Evolutionary conservation across 768 basidiomycete genomes (phyloP), one percentile per base, ranked within the genome.

Genomic region (Trametopsis cervina): DNA sequence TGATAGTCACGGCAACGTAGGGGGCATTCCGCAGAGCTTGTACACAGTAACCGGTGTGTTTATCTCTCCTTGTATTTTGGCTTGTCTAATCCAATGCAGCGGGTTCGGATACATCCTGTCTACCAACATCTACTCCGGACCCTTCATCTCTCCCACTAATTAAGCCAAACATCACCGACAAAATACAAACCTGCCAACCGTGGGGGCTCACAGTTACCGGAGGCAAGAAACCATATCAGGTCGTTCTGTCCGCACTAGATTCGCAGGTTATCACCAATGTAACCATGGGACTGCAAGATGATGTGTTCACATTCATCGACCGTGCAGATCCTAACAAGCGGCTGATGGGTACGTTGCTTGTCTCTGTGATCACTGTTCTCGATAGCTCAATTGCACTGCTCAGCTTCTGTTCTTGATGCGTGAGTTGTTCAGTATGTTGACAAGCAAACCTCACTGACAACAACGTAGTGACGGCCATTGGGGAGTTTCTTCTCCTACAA

Each of bases 191-290:
- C 11, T 78, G 75, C 54, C 55, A 72, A 27, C 70, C 71, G 2
- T 76, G 75, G 75, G 69, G 72, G 3, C 49, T 76, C 3, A 65
- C 60, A 2, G 65, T 77, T 40, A 67, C 58, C 10, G 75, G 72
- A 5, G 74, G 73, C 10, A 59, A 60, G 0, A 66, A 68, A 26
- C 78, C 76, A 0, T 76, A 76, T 58, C 68, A 53, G 12, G 50
- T 77, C 15, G 69, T 68, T 0, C 49, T 78, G 21, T 67, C 66
- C 25, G 62, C 66, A 5, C 44, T 67, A 25, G 62, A 65, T 42
- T 69, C 72, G 0, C 61, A 67, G 0, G 58, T 65, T 6, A 59
- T 74, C 18, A 73, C 69, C 15, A 73, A 74, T 51, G 65, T 70
- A 24, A 69, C 69, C 2, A 57, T 75, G 46, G 65, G 60, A 3